These are phyloP conservation scores for Boletellus ananiceps DNA, from an alignment of 768 basidiomycete species.

Conservation along the genomic window DNA sequence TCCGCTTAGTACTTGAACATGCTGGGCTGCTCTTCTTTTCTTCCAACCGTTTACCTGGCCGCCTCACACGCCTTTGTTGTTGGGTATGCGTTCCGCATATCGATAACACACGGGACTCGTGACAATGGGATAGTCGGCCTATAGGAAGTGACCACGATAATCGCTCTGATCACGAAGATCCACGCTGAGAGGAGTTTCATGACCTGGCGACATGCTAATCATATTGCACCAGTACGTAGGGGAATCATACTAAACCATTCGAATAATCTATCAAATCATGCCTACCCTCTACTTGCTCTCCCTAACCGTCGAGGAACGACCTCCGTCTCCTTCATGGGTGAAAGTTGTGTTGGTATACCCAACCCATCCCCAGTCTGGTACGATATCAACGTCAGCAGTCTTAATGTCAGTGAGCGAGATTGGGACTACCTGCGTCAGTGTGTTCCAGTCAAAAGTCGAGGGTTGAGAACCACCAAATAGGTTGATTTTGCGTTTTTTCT, in stretches of 20 bases:
- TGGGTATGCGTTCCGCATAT: conserved; percentile 59
- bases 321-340: conserved; percentile 58
- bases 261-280: background rate
- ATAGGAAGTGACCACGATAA: conserved; percentile 66
- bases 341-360: conserved; percentile 62
- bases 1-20: conserved; percentile 19
- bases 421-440: conserved; percentile 35
- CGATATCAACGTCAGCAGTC: background rate
- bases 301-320: conserved; percentile 43
- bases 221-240: background rate
- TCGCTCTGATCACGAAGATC: conserved; percentile 70
- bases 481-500: conserved; percentile 70
- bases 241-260: no score
- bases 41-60: conserved; percentile 40
- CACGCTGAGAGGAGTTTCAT: conserved; percentile 87
- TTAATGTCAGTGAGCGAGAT: background rate
- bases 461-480: conserved; percentile 46
- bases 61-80: conserved; percentile 43
- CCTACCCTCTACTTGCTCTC: conserved; percentile 24
- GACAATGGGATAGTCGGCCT: conserved; percentile 40
- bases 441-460: conserved; percentile 43
- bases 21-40: conserved; percentile 1
- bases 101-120: conserved; percentile 42
- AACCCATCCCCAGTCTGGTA: conserved; percentile 39
- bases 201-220: conserved; percentile 51